A percentile compares a stretch with the other conserved stretches of the same genome.
Conservation (phyloP, 116 monocot species). For the Thalassia testudinum region DNA sequence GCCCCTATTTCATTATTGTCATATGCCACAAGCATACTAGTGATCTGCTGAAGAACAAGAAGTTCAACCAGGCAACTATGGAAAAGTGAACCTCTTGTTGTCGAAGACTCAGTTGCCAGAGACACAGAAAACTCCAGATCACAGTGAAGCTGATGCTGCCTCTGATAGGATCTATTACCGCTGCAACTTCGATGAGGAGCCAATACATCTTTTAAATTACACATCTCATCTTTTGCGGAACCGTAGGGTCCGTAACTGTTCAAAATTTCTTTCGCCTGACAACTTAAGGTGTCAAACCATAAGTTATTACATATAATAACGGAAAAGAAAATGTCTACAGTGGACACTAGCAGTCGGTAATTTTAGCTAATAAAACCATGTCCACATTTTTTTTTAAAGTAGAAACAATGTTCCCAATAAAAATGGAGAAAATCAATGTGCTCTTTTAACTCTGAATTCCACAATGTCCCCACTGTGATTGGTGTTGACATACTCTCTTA, state of each 20-base stretch:
- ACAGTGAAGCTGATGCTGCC: constrained; percentile 12
- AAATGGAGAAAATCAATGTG: no score
- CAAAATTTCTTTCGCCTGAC: constrained; percentile 56
- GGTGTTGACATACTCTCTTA: no score
- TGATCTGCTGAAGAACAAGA: constrained; percentile 52
- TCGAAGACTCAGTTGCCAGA: constrained; percentile 12
- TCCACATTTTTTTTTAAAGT: no score
- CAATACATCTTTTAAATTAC: no score
- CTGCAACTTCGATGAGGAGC: no score
- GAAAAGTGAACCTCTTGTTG: constrained; percentile 17
- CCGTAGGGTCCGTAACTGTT: constrained; percentile 20
- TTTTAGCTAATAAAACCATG: no score
- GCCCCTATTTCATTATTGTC: constrained; percentile 16
- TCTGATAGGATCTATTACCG: constrained; percentile 1
- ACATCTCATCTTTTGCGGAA: constrained; percentile 12
- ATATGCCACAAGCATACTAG: constrained; percentile 16
- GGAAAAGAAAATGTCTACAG: no score
- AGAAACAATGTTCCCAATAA: no score
- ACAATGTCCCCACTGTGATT: no score
- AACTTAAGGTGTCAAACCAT: constrained; percentile 5
- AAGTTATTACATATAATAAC: no score
- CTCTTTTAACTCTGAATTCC: no score
- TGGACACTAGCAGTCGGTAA: no score
- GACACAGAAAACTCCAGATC: constrained; percentile 19
- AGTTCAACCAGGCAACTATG: constrained; percentile 27